These are phyloP conservation scores for Gnomoniopsis sp. DNA, from an alignment of 2,329 filamentous ascomycete species.

Conservation along the genomic window DNA sequence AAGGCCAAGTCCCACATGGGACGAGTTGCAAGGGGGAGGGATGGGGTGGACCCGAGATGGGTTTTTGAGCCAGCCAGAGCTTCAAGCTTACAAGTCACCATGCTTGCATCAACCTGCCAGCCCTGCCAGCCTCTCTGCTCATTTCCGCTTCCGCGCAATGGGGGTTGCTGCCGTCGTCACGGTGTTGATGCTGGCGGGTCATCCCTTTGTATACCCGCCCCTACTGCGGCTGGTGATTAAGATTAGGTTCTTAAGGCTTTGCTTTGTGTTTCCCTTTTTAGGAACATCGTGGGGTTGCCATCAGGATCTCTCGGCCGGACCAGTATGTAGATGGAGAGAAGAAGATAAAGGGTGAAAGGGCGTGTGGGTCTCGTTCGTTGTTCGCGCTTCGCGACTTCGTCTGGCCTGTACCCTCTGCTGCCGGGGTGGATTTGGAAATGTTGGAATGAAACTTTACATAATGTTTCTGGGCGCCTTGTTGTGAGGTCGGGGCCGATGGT, in stretches of 20 bases:
- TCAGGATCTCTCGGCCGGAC: not conserved
- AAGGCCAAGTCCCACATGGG: not conserved
- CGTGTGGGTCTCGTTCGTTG: too few relatives aligned
- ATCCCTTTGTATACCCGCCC: not conserved
- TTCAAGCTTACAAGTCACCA: not conserved
- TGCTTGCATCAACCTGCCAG: not conserved
- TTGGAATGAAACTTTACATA: too few relatives aligned
- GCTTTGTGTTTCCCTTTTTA: slow-evolving; percentile 1
- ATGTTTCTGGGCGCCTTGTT: too few relatives aligned
- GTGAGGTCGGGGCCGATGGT: not conserved
- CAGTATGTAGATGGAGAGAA: not conserved
- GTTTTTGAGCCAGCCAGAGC: not conserved
- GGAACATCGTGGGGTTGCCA: not conserved
- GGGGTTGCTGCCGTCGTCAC: slow-evolving; percentile 2
- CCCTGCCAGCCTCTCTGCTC: not conserved
- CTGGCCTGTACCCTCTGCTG: not conserved
- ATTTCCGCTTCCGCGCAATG: not conserved
- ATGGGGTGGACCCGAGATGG: not conserved
- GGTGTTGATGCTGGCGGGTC: slow-evolving; percentile 13
- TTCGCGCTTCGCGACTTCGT: not conserved
- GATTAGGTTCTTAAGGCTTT: slow-evolving; percentile 14
- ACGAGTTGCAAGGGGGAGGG: not conserved
- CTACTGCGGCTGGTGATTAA: not conserved
- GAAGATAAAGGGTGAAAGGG: not conserved
- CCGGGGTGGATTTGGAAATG: not conserved